These are phyloP conservation scores for Huntiella savannae DNA, from an alignment of 2,329 filamentous ascomycete genomes.

Conservation along the genomic window DNA sequence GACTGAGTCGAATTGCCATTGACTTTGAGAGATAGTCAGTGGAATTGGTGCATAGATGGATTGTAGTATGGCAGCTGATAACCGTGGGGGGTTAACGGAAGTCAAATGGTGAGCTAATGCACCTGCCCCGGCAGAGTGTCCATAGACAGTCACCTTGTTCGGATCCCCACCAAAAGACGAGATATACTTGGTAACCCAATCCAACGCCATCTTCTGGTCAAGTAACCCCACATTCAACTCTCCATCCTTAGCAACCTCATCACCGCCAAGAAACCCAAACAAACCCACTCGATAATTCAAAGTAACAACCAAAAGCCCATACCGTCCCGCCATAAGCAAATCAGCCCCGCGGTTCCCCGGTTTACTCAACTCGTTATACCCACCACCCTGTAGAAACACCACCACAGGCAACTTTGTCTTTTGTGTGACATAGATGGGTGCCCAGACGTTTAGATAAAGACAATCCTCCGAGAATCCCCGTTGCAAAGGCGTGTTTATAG, in stretches of 20 bases:
- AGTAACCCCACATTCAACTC: slow-evolving; percentile 23
- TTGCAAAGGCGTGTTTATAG: slow-evolving; percentile 16
- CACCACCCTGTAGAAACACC: slow-evolving; percentile 27
- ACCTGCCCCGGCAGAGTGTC: slow-evolving; percentile 26
- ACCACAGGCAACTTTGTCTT: slow-evolving; percentile 20
- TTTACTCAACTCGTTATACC: slow-evolving; percentile 25
- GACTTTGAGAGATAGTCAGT: slow-evolving; percentile 23
- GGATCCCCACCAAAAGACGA: slow-evolving; percentile 27
- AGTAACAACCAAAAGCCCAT: slow-evolving; percentile 24
- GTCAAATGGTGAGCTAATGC: slow-evolving; percentile 29
- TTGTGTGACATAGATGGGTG: slow-evolving; percentile 18
- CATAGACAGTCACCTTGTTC: slow-evolving; percentile 25
- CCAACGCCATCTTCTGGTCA: slow-evolving; percentile 29
- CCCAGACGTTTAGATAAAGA: slow-evolving; percentile 29
- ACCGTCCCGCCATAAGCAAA: slow-evolving; percentile 19
- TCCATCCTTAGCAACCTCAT: slow-evolving; percentile 17
- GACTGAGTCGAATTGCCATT: slow-evolving; percentile 28
- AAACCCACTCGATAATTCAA: slow-evolving; percentile 29
- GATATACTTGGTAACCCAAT: slow-evolving; percentile 24
- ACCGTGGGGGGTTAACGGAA: slow-evolving; percentile 27
- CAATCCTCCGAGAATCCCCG: slow-evolving; percentile 23
- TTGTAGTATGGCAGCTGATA: slow-evolving; percentile 27
- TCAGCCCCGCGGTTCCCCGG: slow-evolving; percentile 24
- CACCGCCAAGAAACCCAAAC: slow-evolving; percentile 28
- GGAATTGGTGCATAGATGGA: slow-evolving; percentile 32